phyloP scores from a whole-genome alignment of 495 filamentous ascomycete genomes.

The Hyaloscypha finlandica region DNA sequence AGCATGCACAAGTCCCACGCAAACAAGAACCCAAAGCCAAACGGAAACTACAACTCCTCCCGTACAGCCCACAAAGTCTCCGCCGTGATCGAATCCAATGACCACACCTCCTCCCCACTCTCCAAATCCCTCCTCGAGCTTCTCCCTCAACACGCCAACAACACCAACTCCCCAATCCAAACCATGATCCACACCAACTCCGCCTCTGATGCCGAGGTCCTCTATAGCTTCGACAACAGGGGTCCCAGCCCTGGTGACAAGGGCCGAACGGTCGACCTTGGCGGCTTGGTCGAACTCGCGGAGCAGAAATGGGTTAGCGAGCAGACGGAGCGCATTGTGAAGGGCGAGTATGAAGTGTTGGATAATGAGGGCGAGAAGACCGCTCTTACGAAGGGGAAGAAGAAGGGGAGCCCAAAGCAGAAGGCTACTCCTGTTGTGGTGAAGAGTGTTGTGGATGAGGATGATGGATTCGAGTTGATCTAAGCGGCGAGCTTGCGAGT shows the following conservation, averaged over 20 bases:
- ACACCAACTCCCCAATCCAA: constrained; percentile 26
- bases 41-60: neutral
- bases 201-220: constrained; percentile 15
- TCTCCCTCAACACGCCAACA: constrained; percentile 29
- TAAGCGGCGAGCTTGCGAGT: constrained; percentile 13
- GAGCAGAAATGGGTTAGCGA: constrained; percentile 30
- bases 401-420: constrained; percentile 28
- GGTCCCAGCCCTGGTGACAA: constrained; percentile 25
- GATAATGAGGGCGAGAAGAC: constrained; percentile 29
- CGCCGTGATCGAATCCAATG: constrained; percentile 23
- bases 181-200: constrained; percentile 20
- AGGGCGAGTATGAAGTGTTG: constrained; percentile 33
- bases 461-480: constrained; percentile 32
- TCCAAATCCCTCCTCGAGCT: constrained; percentile 33
- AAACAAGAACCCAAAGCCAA: constrained; percentile 30
- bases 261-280: constrained; percentile 25
- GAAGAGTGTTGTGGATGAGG: constrained; percentile 24
- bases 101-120: constrained; percentile 16
- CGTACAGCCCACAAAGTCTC: constrained; percentile 23
- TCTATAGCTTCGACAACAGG: constrained; percentile 30
- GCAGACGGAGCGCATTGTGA: constrained; percentile 32
- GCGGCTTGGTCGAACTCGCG: constrained; percentile 29
- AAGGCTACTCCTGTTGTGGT: constrained; percentile 18
- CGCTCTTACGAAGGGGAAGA: constrained; percentile 17
- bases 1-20: constrained; percentile 24